Evolutionary conservation across 108 stramenopile genomes (phyloP), one percentile per base, ranked within the genome.

Genomic region (Schizochytrium sp.): DNA sequence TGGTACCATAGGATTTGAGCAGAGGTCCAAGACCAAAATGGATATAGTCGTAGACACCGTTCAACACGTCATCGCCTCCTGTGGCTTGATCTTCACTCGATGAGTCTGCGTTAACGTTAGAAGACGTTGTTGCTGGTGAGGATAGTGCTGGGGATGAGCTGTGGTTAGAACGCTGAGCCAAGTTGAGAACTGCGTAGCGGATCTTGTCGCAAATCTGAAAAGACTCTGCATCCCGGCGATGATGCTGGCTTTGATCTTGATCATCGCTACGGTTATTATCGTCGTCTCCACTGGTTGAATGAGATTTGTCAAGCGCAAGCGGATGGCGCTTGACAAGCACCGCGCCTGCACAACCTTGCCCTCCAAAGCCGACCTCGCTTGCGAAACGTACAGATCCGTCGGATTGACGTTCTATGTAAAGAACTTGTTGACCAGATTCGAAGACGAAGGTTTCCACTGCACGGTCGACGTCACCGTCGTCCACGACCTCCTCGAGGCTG

Each of bases 141-240:
- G 8, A 8, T 72, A 41, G 12, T 38, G 50, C 3, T 53, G 76
- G 10, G 50, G 47, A 10, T 0, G 45, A 17, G 59, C n/a, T 17
- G 17, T 60, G 59, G 59, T 60, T 60, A 17, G 59, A 19, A n/a
- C 17, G 17, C 59, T n/a, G 47, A 0, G 15, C 50, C 47, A 83
- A 38, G 47, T 55, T 83, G 50, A 83, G 76, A 42, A 83, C 76
- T 5, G 76, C 76, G 53, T 55, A 83, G 50, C 53, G 76, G 76
- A 83, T 5, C 53, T 83, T 69, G 64, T 69, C 64, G 64, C 64
- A 69, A 38, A 69, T 69, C 42, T 44, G 64, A 60, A 60, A 60
- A 2, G 17, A 1, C 17, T 2, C 59, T 17, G 19, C 28, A n/a
- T n/a, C 59, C 17, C 1, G 59, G 59, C 28, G 19, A 17, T 60